Evolutionary conservation across 371 early-diverging fungal genomes (phyloP), one percentile per base, ranked within the genome.

Genomic region (Blakeslea trispora): DNA sequence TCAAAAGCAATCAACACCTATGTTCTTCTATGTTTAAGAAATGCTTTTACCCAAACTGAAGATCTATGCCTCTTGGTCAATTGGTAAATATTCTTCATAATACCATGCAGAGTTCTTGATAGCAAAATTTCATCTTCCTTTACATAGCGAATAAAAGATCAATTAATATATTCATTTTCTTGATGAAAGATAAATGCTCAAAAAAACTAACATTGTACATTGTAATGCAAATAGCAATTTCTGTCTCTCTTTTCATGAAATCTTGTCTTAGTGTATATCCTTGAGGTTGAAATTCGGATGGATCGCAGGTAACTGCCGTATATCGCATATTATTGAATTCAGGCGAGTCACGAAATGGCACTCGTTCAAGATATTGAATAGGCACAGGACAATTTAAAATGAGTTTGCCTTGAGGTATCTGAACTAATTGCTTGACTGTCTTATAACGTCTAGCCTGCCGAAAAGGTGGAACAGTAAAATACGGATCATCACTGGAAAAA

Each of bases 71-170:
- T 83, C 47, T 83, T 76, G 66, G 91, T 91, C 48, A 96, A 64
- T 68, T 95, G 86, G 3, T 82, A 72, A 55, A 96, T 92, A 74
- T 96, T 96, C 68, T 90, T 92, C 81, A 89, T 87, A 50, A 94
- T 82, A 11, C 91, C 87, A 46, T 84, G 79, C 69, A 94, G 85
- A 10, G 96, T 91, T 60, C 95, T 86, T 57, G 86, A 85, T 64
- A 96, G 89, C 49, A 95, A 75, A 24, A 87, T 68, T 62, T 91
- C 92, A 66, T 92, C 92, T 80, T 96, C 94, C 85, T 84, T 60
- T 34, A 35, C 28, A 28, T 7, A 28, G 28, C 3, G 7, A 28
- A 7, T 28, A 28, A 28, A 28, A 28, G n/a, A 28, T 28, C 28
- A 28, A 7, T 28, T 7, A 28, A 28, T 28, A 28, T 28, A 7